Percentiles rank a stretch among this genome's conserved stretches.
These are phyloP conservation scores for Bromus sterilis DNA, from an alignment of 176 grass and related monocot species.

Conservation along the genomic window DNA sequence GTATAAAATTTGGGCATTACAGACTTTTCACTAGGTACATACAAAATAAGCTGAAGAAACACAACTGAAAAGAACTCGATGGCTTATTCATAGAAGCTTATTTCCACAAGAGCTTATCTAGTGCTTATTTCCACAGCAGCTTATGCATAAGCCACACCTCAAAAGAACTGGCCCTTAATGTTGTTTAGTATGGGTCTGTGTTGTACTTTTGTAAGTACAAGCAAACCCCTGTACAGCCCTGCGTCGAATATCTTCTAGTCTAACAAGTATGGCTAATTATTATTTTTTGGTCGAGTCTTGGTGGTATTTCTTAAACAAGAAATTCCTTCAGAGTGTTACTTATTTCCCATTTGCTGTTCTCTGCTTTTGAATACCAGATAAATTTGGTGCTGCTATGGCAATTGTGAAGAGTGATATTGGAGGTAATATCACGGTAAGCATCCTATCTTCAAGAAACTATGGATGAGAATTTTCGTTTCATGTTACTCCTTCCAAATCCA, in stretches of 20 bases:
- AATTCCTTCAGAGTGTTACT: background rate
- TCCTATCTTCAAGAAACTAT: background rate
- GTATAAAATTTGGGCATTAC: too few species aligned
- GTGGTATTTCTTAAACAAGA: background rate
- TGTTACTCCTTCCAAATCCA: too few species aligned
- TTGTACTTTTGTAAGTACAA: background rate
- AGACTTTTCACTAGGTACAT: too few species aligned
- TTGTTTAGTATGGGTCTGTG: background rate
- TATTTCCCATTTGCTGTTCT: background rate
- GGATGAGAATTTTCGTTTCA: background rate
- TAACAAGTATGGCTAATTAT: background rate
- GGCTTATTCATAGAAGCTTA: too few species aligned
- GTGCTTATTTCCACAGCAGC: too few species aligned
- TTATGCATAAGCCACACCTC: too few species aligned
- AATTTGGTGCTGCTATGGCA: conserved; percentile 96
- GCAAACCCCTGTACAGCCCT: background rate
- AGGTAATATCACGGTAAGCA: conserved; percentile 90
- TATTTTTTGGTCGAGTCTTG: background rate
- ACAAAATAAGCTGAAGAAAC: too few species aligned
- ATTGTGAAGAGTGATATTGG: conserved; percentile 90
- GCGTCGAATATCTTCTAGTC: background rate
- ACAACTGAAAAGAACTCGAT: too few species aligned
- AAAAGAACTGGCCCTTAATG: too few species aligned
- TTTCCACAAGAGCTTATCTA: too few species aligned
- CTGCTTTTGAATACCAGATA: conserved; percentile 44